Evolutionary conservation across 768 basidiomycete species (phyloP).

Genomic region (Phlegmacium glaucopus): DNA sequence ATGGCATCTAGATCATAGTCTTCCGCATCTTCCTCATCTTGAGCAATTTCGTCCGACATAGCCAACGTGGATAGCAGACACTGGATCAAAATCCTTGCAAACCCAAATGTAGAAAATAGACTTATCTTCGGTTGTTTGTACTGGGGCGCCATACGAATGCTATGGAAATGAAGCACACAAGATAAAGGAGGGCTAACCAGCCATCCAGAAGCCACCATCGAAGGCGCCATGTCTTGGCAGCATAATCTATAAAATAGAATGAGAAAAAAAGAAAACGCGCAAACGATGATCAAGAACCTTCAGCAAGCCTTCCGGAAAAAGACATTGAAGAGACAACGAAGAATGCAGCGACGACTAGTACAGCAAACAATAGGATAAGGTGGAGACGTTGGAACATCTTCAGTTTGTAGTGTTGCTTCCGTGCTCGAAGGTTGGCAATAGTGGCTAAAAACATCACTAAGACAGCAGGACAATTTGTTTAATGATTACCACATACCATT

Average conservation of each 20-base stretch:
- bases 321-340: constrained; percentile 91
- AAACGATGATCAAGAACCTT: constrained; percentile 50
- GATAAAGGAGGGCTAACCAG: constrained; percentile 87
- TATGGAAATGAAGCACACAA: constrained; percentile 74
- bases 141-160: constrained; percentile 93
- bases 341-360: constrained; percentile 80
- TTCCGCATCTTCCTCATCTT: constrained; percentile 91
- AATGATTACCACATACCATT: constrained; percentile 54
- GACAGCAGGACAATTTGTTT: neutral
- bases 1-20: constrained; percentile 86
- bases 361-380: constrained; percentile 78
- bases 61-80: constrained; percentile 60
- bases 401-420: constrained; percentile 85
- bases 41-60: constrained; percentile 96
- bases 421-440: constrained; percentile 76
- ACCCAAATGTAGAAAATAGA: constrained; percentile 16
- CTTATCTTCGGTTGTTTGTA: constrained; percentile 83
- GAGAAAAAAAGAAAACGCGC: constrained; percentile 4
- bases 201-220: constrained; percentile 98
- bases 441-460: constrained; percentile 53
- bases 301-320: constrained; percentile 87
- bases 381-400: constrained; percentile 88
- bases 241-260: constrained; percentile 60
- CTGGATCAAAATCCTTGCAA: constrained; percentile 20
- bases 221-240: constrained; percentile 82